Base-by-base conservation (phyloP, 768 basidiomycete genomes). In the Botryobasidium botryosum region DNA sequence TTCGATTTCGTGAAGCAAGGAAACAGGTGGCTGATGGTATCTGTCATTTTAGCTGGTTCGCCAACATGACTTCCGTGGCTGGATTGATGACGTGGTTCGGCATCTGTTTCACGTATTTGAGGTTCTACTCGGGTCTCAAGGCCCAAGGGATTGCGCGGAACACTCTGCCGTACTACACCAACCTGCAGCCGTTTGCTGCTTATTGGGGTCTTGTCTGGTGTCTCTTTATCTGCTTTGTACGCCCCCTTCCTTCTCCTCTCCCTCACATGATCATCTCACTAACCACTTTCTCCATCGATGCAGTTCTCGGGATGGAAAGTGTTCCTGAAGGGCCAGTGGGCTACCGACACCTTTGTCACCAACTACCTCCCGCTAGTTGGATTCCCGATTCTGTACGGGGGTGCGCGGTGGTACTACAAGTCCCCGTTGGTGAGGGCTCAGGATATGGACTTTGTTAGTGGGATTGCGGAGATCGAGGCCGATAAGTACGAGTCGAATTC, bases 401-500 rank as follows among this genome's bases (percentile, higher is more conserved):
- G 61, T 15, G 71, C 76, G 48, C 73, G 72, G 54, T 49, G 79
- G 32, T 68, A 65, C 57, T 71, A 66, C 46, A 70, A 67, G 54
- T 61, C 63, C 35, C 64, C 64, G 17, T 51, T 65, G 23, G 63
- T 76, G 35, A 56, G 61, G 29, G 51, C 75, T 0, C 55, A 68
- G 18, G 75, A 91, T 28, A 90, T 96, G 83, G 91, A 94, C 62
- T 90, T 91, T 56, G 62, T 76, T 35, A 67, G 69, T 4, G 72
- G 77, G 48, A 65, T 82, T 44, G 75, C 70, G 28, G 72, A 78
- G 55, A 76, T 83, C 36, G 77, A 77, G 54, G 77, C 77, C 0
- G 75, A 72, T 2, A 68, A 66, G 56, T 56, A 61, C 57, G 49
- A 50, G 13, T 50, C 55, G 26, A 45, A 49, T n/a, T 40, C 18